A percentile compares a stretch with the other conserved stretches of the same genome.
phyloP scores from a whole-genome alignment of 2,329 filamentous ascomycete species.

The Hypoxylon sp. region DNA sequence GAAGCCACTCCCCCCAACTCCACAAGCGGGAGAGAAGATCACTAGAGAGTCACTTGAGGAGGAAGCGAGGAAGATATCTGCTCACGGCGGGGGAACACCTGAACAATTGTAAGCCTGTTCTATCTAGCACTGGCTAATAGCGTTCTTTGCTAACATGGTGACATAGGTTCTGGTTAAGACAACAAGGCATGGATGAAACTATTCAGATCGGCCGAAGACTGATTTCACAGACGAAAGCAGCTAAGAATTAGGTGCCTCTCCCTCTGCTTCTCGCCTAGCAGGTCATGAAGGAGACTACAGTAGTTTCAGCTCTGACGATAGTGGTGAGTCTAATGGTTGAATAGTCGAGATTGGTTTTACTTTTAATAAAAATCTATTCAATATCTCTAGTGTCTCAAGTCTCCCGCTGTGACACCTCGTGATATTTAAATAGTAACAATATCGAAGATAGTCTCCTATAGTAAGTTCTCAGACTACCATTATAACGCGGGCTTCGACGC shows the following conservation, averaged over 20 bases:
- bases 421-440: neutral
- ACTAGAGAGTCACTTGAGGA: slow-evolving; percentile 76
- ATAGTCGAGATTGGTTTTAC: slow-evolving; percentile 9
- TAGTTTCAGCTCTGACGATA: slow-evolving; percentile 17
- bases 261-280: slow-evolving; percentile 5
- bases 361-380: neutral
- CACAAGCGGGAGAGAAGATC: slow-evolving; percentile 72
- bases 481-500: neutral
- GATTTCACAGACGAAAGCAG: slow-evolving; percentile 63
- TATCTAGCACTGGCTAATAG: neutral
- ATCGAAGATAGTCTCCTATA: neutral
- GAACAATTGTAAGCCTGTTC: slow-evolving; percentile 64
- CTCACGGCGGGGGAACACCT: slow-evolving; percentile 63
- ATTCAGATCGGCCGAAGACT: slow-evolving; percentile 69
- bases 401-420: neutral
- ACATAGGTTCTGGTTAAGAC: slow-evolving; percentile 73
- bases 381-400: neutral
- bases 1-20: slow-evolving; percentile 62
- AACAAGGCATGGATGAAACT: slow-evolving; percentile 70
- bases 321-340: slow-evolving; percentile 11
- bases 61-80: slow-evolving; percentile 67
- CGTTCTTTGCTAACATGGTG: slow-evolving; percentile 41
- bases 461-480: neutral
- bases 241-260: slow-evolving; percentile 44
- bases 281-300: slow-evolving; percentile 2